Evolutionary conservation across 192 early-diverging fungal species (phyloP).

Genomic region (Coemansia sp.): DNA sequence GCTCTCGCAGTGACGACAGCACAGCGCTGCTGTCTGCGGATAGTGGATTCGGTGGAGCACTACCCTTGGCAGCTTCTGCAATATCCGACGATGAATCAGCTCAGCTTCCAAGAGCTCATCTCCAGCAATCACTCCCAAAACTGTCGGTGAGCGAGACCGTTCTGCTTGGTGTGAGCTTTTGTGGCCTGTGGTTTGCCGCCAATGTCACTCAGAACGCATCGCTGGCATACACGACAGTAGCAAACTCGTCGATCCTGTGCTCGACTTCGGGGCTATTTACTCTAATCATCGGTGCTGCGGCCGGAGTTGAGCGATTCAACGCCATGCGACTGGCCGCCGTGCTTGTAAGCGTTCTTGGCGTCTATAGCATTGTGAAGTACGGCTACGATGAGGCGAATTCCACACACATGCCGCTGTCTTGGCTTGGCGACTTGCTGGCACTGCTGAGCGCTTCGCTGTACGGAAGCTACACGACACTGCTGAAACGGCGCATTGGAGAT

Average conservation of each 20-base stretch:
- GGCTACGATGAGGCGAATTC: constrained; percentile 1
- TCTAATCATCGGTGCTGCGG: constrained; percentile 59
- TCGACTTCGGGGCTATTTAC: constrained; percentile 77
- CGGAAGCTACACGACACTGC: constrained; percentile 69
- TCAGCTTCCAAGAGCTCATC: background rate
- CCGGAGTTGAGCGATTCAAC: constrained; percentile 62
- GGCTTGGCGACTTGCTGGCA: constrained; percentile 68
- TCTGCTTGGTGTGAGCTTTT: constrained; percentile 63
- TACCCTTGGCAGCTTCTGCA: background rate
- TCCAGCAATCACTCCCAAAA: background rate
- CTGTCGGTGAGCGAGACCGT: constrained; percentile 54
- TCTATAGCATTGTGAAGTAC: constrained; percentile 57
- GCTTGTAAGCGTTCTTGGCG: constrained; percentile 60
- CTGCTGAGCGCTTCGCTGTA: constrained; percentile 73
- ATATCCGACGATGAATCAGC: background rate
- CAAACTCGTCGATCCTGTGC: constrained; percentile 69
- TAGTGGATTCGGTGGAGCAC: background rate
- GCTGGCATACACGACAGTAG: constrained; percentile 70
- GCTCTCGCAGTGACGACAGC: constrained; percentile 26
- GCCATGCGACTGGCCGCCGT: constrained; percentile 58
- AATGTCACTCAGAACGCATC: constrained; percentile 72
- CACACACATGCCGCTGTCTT: constrained; percentile 24
- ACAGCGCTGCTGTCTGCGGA: background rate
- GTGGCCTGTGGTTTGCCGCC: constrained; percentile 78
- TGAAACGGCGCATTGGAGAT: constrained; percentile 67